Base-by-base conservation (phyloP, 768 basidiomycete genomes). In the Suillus paluster region DNA sequence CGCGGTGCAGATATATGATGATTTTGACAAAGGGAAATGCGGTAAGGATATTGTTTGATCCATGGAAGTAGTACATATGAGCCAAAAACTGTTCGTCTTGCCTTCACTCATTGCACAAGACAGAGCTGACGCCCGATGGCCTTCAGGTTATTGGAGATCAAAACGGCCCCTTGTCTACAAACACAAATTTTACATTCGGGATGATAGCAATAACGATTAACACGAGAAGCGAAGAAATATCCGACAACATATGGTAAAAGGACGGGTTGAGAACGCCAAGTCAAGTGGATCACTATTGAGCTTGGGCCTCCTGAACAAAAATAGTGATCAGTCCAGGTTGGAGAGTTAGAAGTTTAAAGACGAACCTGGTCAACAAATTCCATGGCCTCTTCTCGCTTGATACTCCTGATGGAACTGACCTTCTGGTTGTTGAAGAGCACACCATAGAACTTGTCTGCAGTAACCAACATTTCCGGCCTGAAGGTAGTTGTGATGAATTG, bases 401-500 rank as follows among this genome's bases (percentile, higher is more conserved):
- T 98, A 41, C 86, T 83, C 39, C 89, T 83, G 49, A 98, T 95
- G 1, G 91, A 91, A 59, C 92, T 94, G 62, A 99, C 90, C 73
- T 98, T 98, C 71, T 97, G 93, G 68, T 91, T 94, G 75, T 97
- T 94, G 79, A 97, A 98, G 62, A 97, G 78, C 11, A 99, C 97
- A 15, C 97, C 97, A 64, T 98, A 98, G 74, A 97, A 98, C 71
- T 97, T 95, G 75, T 98, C 96, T 0, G 96, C 95, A 1, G 92
- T 91, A 3, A 93, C 91, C 61, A 99, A 81, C 92, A 99, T 95
- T 78, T 99, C 97, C 0, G 96, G 92, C 61, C 96, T 85, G 86
- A 99, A 99, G 3, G 97, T 99, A 2, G 97, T 99, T 36, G 94
- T 97, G 72, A 99, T 96, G 77, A 98, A 99, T 74, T 99, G 97